Percentiles rank a stretch among this genome's conserved stretches.
These are phyloP conservation scores for Alternaria panax DNA, from an alignment of 2,329 filamentous ascomycete genomes.

Conservation along the genomic window DNA sequence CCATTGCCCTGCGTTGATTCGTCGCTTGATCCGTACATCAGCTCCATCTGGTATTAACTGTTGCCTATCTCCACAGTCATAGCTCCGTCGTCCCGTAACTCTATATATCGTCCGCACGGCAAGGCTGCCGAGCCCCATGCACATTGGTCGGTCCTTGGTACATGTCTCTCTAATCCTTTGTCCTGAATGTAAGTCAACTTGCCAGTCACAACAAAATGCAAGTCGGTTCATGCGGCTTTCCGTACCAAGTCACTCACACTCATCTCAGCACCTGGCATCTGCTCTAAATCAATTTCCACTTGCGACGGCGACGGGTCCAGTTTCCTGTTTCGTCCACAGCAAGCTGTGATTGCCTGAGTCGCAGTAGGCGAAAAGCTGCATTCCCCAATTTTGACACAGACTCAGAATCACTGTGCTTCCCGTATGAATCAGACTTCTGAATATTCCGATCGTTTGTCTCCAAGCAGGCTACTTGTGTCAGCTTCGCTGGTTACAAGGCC, in stretches of 20 bases:
- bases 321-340: conserved; percentile 43
- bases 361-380: conserved; percentile 36
- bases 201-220: conserved; percentile 43
- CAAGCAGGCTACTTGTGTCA: conserved; percentile 37
- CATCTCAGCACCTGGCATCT: conserved; percentile 46
- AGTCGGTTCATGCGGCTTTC: conserved; percentile 42
- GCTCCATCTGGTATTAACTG: conserved; percentile 33
- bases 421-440: conserved; percentile 49
- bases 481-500: conserved; percentile 42
- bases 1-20: conserved; percentile 36
- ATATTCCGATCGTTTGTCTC: conserved; percentile 45
- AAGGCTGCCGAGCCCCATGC: conserved; percentile 37
- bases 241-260: conserved; percentile 43
- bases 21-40: conserved; percentile 23
- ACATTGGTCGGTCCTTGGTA: conserved; percentile 35
- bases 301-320: conserved; percentile 32
- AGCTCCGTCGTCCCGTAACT: conserved; percentile 33
- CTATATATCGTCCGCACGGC: conserved; percentile 29
- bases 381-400: conserved; percentile 40
- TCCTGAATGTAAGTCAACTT: conserved; percentile 46
- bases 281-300: conserved; percentile 47
- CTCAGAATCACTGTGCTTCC: conserved; percentile 48
- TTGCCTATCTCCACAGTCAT: conserved; percentile 40
- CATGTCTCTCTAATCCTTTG: conserved; percentile 49
- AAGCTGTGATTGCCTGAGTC: conserved; percentile 39